Conservation (phyloP, 2,329 filamentous ascomycete genomes). For the Neonectria ditissima region DNA sequence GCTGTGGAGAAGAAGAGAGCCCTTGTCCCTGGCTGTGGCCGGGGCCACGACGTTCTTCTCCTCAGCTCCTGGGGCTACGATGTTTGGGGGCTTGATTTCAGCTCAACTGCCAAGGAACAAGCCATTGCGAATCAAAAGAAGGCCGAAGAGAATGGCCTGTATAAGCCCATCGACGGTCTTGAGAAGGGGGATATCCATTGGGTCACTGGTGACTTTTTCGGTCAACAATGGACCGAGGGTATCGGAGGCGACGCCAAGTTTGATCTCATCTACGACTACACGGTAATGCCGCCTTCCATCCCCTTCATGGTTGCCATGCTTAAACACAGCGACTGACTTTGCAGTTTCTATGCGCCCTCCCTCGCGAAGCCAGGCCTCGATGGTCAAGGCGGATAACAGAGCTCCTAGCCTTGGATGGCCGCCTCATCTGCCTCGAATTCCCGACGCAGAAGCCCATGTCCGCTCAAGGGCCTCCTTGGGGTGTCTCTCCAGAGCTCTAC, state of each 20-base stretch:
- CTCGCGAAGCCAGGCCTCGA: slow-evolving; percentile 61
- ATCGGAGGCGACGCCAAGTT: slow-evolving; percentile 62
- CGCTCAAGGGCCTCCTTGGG: slow-evolving; percentile 78
- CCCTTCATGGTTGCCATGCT: slow-evolving; percentile 8
- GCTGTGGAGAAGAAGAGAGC: slow-evolving; percentile 56
- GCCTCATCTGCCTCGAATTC: slow-evolving; percentile 78
- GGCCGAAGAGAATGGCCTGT: slow-evolving; percentile 53
- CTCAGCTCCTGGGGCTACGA: slow-evolving; percentile 82
- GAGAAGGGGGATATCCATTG: slow-evolving; percentile 66
- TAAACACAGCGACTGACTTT: slow-evolving; percentile 29
- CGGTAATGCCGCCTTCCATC: slow-evolving; percentile 54
- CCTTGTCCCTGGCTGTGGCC: slow-evolving; percentile 84
- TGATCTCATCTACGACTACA: slow-evolving; percentile 75
- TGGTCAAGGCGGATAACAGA: slow-evolving; percentile 67
- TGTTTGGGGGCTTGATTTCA: slow-evolving; percentile 79
- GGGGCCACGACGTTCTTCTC: slow-evolving; percentile 83
- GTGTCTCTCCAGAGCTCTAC: slow-evolving; percentile 76
- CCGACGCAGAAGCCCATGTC: slow-evolving; percentile 77
- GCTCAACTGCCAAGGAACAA: slow-evolving; percentile 58
- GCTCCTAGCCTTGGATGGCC: slow-evolving; percentile 62
- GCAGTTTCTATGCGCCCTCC: slow-evolving; percentile 73
- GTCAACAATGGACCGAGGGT: slow-evolving; percentile 65
- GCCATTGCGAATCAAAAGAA: slow-evolving; percentile 59
- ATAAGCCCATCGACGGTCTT: slow-evolving; percentile 55
- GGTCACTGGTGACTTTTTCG: slow-evolving; percentile 75